A percentile compares a stretch with the other conserved stretches of the same genome.
These are phyloP conservation scores for Chytriomyces confervae DNA, from an alignment of 192 early-diverging fungal species.

Conservation along the genomic window DNA sequence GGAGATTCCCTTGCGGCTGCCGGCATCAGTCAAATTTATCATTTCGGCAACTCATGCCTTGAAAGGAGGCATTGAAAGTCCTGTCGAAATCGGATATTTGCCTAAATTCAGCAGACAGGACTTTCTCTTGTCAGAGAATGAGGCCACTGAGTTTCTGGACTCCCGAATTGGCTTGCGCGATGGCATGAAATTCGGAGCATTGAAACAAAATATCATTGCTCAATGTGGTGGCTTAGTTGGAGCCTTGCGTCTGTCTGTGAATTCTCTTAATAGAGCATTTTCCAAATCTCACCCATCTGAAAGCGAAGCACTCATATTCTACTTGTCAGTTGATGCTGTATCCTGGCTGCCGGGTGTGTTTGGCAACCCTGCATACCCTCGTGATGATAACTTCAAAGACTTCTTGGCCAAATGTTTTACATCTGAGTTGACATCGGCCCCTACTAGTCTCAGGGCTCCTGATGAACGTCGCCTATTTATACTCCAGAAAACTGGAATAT, in stretches of 20 bases:
- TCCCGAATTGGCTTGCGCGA: neutral
- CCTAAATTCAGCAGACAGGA: conserved; percentile 13
- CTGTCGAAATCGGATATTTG: neutral
- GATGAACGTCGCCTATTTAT: neutral
- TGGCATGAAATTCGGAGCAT: conserved; percentile 21
- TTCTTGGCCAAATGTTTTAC: conserved; percentile 13
- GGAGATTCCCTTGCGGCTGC: neutral
- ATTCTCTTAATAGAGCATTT: conserved; percentile 6
- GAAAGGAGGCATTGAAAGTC: no score
- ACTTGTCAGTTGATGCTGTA: neutral
- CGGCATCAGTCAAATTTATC: neutral
- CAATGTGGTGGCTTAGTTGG: conserved; percentile 29
- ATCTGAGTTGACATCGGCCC: neutral
- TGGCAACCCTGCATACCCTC: neutral
- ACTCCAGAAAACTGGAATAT: conserved; percentile 25
- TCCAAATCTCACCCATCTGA: conserved; percentile 13
- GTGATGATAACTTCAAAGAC: neutral
- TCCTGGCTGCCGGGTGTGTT: conserved; percentile 2
- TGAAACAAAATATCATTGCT: conserved; percentile 7
- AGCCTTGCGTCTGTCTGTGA: conserved; percentile 31
- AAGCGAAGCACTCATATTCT: conserved; percentile 8
- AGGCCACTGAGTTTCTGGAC: neutral
- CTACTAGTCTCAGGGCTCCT: neutral
- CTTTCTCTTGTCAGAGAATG: conserved; percentile 21
- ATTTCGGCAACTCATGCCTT: neutral